These are phyloP conservation scores for Pseudogymnoascus sp. DNA, from an alignment of 2,329 filamentous ascomycete species.

Conservation along the genomic window DNA sequence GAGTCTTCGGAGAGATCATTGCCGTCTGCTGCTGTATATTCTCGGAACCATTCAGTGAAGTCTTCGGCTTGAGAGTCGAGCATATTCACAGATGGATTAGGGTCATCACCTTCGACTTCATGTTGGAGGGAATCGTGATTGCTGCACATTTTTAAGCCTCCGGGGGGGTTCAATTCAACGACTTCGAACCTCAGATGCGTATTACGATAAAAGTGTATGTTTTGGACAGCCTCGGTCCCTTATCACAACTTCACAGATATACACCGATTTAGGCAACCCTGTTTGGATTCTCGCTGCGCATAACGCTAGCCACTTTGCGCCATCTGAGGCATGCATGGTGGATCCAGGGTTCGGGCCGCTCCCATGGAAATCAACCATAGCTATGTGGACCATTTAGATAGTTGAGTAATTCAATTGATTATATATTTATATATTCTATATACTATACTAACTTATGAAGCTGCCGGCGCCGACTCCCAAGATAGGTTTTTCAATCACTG, in stretches of 20 bases:
- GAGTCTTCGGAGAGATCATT: background rate
- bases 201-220: background rate
- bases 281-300: no score
- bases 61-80: background rate
- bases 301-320: no score
- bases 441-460: no score
- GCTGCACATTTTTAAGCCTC: background rate
- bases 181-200: background rate
- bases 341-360: no score
- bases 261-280: no score
- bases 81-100: background rate
- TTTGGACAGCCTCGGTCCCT: background rate
- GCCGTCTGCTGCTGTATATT: constrained; percentile 10
- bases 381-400: no score
- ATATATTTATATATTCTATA: no score
- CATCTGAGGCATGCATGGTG: no score
- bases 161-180: background rate
- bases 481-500: no score
- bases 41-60: constrained; percentile 14
- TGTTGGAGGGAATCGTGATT: background rate
- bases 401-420: no score
- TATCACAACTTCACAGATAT: background rate
- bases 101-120: background rate
- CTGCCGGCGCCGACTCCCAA: no score
- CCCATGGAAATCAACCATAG: no score